These are phyloP conservation scores for Ambrosiella xylebori DNA, from an alignment of 2,329 filamentous ascomycete genomes.

Conservation along the genomic window DNA sequence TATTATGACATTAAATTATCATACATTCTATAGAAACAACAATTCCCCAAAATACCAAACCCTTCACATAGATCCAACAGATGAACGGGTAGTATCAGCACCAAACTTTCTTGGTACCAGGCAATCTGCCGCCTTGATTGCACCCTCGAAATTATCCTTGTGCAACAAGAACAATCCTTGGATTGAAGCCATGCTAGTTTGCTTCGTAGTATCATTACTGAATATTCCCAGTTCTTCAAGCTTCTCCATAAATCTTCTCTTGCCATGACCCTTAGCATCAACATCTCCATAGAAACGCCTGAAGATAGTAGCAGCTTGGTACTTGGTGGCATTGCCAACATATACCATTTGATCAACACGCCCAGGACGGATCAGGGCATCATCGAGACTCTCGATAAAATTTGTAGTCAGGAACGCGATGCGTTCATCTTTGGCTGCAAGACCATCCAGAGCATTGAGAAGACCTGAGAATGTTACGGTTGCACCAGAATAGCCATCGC, in stretches of 20 bases:
- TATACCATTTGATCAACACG: slow-evolving; percentile 85
- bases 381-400: slow-evolving; percentile 75
- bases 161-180: slow-evolving; percentile 93
- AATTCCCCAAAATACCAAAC: too few species aligned
- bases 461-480: slow-evolving; percentile 90
- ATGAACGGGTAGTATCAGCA: slow-evolving; percentile 20
- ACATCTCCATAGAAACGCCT: slow-evolving; percentile 84
- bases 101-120: slow-evolving; percentile 42
- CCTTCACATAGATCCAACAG: slow-evolving; percentile 8
- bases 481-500: slow-evolving; percentile 70
- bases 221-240: slow-evolving; percentile 57
- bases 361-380: slow-evolving; percentile 76
- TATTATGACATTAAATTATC: not conserved
- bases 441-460: slow-evolving; percentile 69
- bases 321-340: slow-evolving; percentile 71
- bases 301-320: slow-evolving; percentile 80
- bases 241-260: slow-evolving; percentile 51
- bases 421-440: slow-evolving; percentile 87
- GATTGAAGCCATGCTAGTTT: slow-evolving; percentile 74
- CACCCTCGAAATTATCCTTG: slow-evolving; percentile 76
- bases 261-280: slow-evolving; percentile 45
- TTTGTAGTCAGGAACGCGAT: slow-evolving; percentile 92
- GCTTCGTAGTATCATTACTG: slow-evolving; percentile 31
- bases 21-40: too few species aligned
- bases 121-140: slow-evolving; percentile 60